Base-by-base conservation (phyloP, 257 asterid species). In the Solanum peruvianum region DNA sequence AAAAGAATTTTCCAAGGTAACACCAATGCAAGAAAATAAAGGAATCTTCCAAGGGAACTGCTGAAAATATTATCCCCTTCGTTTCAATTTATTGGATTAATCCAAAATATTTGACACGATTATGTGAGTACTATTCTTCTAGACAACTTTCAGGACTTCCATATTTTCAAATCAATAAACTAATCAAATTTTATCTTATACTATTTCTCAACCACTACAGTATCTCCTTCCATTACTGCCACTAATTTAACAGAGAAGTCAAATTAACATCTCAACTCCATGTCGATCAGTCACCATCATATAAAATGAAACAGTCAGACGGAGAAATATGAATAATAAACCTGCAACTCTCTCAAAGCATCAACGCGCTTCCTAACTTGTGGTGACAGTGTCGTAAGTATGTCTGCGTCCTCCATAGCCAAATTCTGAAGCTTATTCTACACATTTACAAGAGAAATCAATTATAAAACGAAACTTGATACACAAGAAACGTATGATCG, bases 331-430 rank as follows among this genome's bases (percentile, higher is more conserved):
- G 60, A 45, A 47, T 60, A 70, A 21, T 72, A 33, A 84, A 96
- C 99, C 98, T 96, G 98, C 86, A 95, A 93, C 85, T 89, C 93
- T 90, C 84, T 90, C 41, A 96, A 91, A 86, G 87, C 91, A 88
- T 96, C 98, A 7, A 96, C 97, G 21, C 97, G 97, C 90, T 90
- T 88, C 89, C 94, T 89, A 84, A 95, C 98, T 47, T 39, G 87
- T 25, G 98, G 98, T 18, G 97, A 89, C 84, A 96, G 91, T 27
- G 90, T 88, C 86, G 90, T 95, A 88, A 96, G 88, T 31, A 96
- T 80, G 82, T 94, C 94, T 27, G 89, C 87, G 81, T 92, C 92
- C 82, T 90, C 89, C 88, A 93, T 93, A 69, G 98, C 94, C 94
- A 96, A 91, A 90, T 92, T 71, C 81, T 37, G 49, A 37, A 72